Evolutionary conservation across 176 grass and related monocot genomes (phyloP).

Genomic region (Elymus sibiricus): DNA sequence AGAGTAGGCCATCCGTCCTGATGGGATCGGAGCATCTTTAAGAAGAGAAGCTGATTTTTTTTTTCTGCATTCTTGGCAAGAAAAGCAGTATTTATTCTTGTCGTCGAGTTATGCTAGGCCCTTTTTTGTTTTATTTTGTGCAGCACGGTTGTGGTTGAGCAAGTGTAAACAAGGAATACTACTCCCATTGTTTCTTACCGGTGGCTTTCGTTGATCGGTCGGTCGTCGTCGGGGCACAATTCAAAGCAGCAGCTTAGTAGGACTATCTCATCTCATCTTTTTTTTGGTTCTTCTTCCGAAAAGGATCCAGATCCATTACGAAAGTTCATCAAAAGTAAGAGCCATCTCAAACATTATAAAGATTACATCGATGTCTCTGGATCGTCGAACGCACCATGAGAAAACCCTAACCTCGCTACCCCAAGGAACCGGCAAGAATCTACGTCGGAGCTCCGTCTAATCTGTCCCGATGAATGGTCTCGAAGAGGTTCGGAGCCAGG

Average conservation of each 20-base stretch:
- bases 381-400: too few species aligned
- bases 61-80: conserved; percentile 3
- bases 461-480: too few species aligned
- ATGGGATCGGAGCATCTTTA: conserved; percentile 4
- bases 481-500: too few species aligned
- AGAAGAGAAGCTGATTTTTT: neutral
- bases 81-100: neutral
- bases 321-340: too few species aligned
- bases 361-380: too few species aligned
- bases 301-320: too few species aligned
- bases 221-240: neutral
- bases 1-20: conserved; percentile 5
- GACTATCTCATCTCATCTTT: neutral
- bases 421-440: too few species aligned
- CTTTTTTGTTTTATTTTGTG: conserved; percentile 20
- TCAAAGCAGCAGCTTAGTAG: neutral
- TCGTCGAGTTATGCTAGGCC: neutral
- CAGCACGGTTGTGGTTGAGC: neutral
- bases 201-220: neutral
- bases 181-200: neutral
- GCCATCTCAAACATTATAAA: too few species aligned
- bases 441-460: too few species aligned
- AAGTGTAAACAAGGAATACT: conserved; percentile 14
- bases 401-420: too few species aligned
- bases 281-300: too few species aligned